Base-by-base conservation (phyloP, 768 basidiomycete genomes). In the Lactarius tabidus region DNA sequence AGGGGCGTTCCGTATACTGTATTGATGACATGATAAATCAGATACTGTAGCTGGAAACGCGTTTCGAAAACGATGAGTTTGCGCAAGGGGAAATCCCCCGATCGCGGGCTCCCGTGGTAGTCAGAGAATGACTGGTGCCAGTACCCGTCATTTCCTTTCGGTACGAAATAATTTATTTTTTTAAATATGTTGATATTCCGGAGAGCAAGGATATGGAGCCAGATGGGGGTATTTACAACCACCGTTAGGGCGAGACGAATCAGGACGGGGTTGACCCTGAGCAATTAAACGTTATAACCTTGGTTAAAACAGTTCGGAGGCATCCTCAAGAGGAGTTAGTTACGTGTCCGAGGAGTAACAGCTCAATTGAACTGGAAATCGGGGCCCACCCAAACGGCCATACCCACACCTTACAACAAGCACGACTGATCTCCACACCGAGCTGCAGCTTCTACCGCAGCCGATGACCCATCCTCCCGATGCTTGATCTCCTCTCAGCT, bases 361-460 rank as follows among this genome's bases (percentile, higher is more conserved):
- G n/a, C n/a, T 10, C 43, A 2, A 2, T 15, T 45, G n/a, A 51
- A 26, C 12, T 48, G 6, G 26, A 51, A 48, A 45, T n/a, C 12
- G n/a, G n/a, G n/a, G 23, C 45, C 26, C 28, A 18, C 39, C 39
- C 17, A 14, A 41, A 33, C 33, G 33, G 33, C 33, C 33, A 33
- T 33, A 33, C 33, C 8, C 33, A 8, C 33, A 33, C 33, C 3
- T 33, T 33, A 8, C 33, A 33, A 33, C 80, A 71, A 23, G 53
- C 35, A 0, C 59, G 59, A 3, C 84, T 80, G 57, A 85, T 73
- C 48, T 81, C 79, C 65, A 84, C 72, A 43, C 35, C 35, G 81
- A 85, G 86, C 62, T 86, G 79, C 68, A 88, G 67, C 12, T 81
- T 79, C 74, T 82, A 82, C 70, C 83, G 69, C 73, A 79, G 70